Percentiles rank a stretch among this genome's conserved stretches.
These are phyloP conservation scores for Streptanthus diversifolius DNA, from an alignment of 345 rosid species.

Conservation along the genomic window DNA sequence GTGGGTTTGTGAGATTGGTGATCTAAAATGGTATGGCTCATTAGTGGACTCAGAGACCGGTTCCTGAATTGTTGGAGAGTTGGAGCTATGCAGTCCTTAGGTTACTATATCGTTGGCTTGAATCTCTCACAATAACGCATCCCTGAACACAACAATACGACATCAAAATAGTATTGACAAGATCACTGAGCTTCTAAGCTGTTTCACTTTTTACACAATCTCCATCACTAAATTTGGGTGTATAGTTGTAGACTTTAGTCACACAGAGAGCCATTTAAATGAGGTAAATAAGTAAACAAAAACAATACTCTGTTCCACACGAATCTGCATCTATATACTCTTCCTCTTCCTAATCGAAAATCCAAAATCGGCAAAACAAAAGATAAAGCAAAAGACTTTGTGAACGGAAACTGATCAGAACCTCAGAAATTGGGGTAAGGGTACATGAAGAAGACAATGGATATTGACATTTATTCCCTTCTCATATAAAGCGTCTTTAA, in stretches of 20 bases:
- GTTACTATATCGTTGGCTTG: conserved; percentile 76
- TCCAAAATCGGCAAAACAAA: neutral
- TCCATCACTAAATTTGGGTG: neutral
- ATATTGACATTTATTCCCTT: conserved; percentile 10
- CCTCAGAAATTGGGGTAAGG: no score
- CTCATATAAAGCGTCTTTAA: neutral
- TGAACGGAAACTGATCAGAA: neutral
- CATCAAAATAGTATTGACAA: neutral
- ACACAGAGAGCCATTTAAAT: neutral
- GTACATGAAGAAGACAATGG: neutral
- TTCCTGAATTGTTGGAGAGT: conserved; percentile 60
- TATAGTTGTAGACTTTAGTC: neutral
- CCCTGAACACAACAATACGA: conserved; percentile 40
- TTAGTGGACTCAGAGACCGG: conserved; percentile 40
- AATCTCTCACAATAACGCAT: conserved; percentile 76
- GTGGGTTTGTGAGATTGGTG: conserved; percentile 10
- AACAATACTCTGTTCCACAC: neutral
- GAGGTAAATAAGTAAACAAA: neutral
- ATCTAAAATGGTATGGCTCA: conserved; percentile 33
- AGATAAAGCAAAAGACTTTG: neutral
- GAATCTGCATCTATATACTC: neutral
- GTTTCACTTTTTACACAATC: neutral
- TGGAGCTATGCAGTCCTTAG: conserved; percentile 67
- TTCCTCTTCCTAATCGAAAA: neutral
- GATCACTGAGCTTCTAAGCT: neutral